Evolutionary conservation across 2,329 filamentous ascomycete genomes (phyloP).

Genomic region (Cordyceps militaris): DNA sequence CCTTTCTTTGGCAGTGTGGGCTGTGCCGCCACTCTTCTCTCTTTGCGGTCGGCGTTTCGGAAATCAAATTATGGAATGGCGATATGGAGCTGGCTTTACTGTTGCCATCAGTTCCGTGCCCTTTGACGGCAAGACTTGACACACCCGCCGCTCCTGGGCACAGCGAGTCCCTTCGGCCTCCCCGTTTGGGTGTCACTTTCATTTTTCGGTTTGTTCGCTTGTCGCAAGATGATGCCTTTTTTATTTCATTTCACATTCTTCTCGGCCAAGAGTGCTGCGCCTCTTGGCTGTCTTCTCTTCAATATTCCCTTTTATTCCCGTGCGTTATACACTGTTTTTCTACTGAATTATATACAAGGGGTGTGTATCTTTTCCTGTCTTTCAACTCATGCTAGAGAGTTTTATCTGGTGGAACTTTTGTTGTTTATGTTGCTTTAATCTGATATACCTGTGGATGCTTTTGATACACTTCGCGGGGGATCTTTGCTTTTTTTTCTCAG

Average conservation of each 20-base stretch:
- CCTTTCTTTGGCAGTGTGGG: not conserved
- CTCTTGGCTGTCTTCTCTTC: not conserved
- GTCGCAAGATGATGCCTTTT: not conserved
- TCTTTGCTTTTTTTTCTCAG: conserved; percentile 13
- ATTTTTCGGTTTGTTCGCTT: not conserved
- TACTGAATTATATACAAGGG: conserved; percentile 15
- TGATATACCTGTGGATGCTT: conserved; percentile 3
- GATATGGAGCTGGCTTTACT: conserved; percentile 10
- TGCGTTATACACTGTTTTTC: conserved; percentile 11
- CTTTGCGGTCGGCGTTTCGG: not conserved
- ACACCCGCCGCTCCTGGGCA: not conserved
- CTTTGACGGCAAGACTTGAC: not conserved
- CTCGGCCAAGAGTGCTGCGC: conserved; percentile 4
- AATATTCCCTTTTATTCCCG: not conserved
- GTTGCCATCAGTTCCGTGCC: not conserved
- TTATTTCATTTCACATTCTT: not conserved
- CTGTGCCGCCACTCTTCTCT: not conserved
- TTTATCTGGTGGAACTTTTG: not conserved
- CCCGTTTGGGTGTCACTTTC: not conserved
- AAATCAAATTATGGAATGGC: conserved; percentile 1
- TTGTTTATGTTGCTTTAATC: not conserved
- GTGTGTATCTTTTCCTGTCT: conserved; percentile 15
- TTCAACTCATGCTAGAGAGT: not conserved
- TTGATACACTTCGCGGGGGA: not conserved
- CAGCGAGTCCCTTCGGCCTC: conserved; percentile 8